These are phyloP conservation scores for Phialophora tarda DNA, from an alignment of 2,329 filamentous ascomycete genomes.

Conservation along the genomic window DNA sequence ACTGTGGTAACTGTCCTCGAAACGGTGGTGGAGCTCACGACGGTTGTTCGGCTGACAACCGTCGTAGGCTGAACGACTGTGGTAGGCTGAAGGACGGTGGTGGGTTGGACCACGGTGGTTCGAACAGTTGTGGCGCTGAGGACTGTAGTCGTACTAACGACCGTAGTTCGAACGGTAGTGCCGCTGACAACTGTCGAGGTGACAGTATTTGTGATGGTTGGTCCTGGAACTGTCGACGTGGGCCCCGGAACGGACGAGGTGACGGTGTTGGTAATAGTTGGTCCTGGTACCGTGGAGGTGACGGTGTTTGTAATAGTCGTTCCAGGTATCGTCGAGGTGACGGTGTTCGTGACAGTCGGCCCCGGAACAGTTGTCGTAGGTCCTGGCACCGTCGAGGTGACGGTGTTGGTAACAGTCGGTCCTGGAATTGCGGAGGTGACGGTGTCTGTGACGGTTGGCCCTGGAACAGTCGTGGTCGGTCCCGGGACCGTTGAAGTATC, in stretches of 20 bases:
- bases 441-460: not conserved
- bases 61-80: not conserved
- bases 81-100: not conserved
- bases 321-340: not conserved
- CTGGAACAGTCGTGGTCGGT: not conserved
- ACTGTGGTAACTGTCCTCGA: conserved; percentile 17
- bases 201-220: not conserved
- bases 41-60: not conserved
- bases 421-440: not conserved
- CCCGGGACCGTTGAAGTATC: not conserved
- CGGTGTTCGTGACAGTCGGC: not conserved
- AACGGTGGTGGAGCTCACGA: conserved; percentile 21
- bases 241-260: not conserved
- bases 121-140: not conserved
- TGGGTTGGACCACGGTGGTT: conserved; percentile 1
- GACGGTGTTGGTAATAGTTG: conserved; percentile 1
- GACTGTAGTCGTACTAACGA: not conserved
- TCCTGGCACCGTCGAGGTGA: not conserved
- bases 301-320: not conserved
- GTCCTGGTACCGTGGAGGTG: not conserved
- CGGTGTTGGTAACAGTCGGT: not conserved
- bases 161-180: not conserved
- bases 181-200: not conserved
- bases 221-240: not conserved
- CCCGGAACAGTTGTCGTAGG: not conserved